Conservation (phyloP, 2,329 filamentous ascomycete genomes). For the Aspergillus pseudotamarii region DNA sequence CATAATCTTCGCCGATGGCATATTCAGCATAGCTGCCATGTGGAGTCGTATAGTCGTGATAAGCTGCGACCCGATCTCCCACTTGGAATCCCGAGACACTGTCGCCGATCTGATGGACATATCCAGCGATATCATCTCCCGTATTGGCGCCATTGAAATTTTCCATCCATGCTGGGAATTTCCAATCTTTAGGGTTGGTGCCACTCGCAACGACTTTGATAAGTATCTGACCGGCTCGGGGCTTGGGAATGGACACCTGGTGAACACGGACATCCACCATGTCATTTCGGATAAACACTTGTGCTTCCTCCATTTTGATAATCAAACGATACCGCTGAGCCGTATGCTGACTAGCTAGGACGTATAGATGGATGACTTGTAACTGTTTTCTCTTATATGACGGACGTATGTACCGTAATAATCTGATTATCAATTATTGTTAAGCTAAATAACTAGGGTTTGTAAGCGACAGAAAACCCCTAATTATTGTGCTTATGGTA, state of each 20-base stretch:
- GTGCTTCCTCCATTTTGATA: constrained; percentile 1
- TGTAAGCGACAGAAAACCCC: no score
- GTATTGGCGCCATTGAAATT: constrained; percentile 9
- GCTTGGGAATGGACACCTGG: constrained; percentile 38
- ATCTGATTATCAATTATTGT: neutral
- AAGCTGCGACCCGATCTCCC: constrained; percentile 54
- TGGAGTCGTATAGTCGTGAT: constrained; percentile 50
- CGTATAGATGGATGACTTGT: neutral
- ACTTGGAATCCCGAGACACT: constrained; percentile 56
- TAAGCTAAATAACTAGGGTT: no score
- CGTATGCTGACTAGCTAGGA: neutral
- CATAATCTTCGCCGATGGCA: constrained; percentile 52
- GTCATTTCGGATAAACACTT: neutral
- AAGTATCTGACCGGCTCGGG: constrained; percentile 35
- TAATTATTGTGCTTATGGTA: no score
- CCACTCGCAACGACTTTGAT: constrained; percentile 42
- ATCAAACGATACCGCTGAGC: neutral
- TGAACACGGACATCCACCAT: neutral
- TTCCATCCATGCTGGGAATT: constrained; percentile 20
- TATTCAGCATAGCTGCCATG: constrained; percentile 59
- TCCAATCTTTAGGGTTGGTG: constrained; percentile 53
- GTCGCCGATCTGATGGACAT: constrained; percentile 53
- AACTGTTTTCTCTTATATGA: neutral
- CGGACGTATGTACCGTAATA: neutral
- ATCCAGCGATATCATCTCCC: constrained; percentile 53